A percentile compares a stretch with the other conserved stretches of the same genome.
Conservation (phyloP, 257 asterid genomes). For the Mentha longifolia region DNA sequence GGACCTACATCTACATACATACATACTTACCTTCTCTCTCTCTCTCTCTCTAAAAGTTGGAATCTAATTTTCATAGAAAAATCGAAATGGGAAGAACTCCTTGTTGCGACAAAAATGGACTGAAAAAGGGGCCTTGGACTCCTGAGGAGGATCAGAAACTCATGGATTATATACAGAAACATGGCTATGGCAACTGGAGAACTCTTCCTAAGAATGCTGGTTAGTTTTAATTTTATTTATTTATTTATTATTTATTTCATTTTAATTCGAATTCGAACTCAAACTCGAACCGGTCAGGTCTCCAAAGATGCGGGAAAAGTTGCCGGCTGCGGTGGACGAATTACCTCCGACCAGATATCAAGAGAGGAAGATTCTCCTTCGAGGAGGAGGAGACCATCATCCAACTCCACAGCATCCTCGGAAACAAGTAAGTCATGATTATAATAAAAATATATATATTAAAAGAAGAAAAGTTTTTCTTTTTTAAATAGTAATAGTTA, state of each 20-base stretch:
- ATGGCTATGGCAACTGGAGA: constrained; percentile 87
- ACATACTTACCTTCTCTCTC: neutral
- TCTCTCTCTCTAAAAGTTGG: neutral
- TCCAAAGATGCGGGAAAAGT: constrained; percentile 89
- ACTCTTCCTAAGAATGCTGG: constrained; percentile 87
- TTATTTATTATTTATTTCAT: neutral
- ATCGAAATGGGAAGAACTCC: constrained; percentile 74
- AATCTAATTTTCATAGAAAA: neutral
- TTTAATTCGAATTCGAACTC: neutral
- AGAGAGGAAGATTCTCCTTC: constrained; percentile 72
- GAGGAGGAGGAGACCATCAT: constrained; percentile 85
- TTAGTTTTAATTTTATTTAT: constrained; percentile 1
- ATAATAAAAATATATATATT: no score
- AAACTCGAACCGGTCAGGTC: constrained; percentile 32
- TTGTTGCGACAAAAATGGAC: constrained; percentile 80
- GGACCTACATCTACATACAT: neutral
- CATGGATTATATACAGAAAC: constrained; percentile 57
- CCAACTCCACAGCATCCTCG: constrained; percentile 78
- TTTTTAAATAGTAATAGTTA: no score
- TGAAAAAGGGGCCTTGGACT: constrained; percentile 94
- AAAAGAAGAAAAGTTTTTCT: no score
- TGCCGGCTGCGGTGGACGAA: constrained; percentile 88
- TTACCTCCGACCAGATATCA: constrained; percentile 84
- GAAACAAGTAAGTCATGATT: constrained; percentile 62
- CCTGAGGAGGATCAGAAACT: constrained; percentile 82